phyloP scores from a whole-genome alignment of 805 yeast genomes.

The Candida chilensis region DNA sequence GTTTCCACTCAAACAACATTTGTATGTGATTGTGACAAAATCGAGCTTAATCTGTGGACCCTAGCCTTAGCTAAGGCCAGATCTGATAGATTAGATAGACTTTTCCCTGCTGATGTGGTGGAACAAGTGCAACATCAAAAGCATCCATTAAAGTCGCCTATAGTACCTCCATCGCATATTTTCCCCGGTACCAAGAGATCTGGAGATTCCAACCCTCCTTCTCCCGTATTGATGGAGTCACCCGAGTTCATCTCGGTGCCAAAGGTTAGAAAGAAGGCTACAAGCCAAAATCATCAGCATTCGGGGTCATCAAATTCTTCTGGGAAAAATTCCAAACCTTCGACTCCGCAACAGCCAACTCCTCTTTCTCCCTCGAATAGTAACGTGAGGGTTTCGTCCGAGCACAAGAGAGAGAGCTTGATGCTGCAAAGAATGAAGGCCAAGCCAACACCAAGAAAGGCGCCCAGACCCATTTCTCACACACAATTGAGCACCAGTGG shows the following conservation, averaged over 20 bases:
- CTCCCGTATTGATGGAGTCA: neutral
- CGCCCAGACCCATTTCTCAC: neutral
- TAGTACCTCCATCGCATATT: neutral
- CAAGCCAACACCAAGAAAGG: neutral
- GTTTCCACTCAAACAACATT: slow-evolving; percentile 46
- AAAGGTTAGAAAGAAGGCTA: too few species aligned
- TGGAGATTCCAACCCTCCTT: neutral
- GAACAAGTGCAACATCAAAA: slow-evolving; percentile 16
- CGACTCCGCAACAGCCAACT: too few species aligned
- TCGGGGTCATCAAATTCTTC: too few species aligned
- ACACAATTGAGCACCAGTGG: neutral
- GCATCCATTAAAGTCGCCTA: slow-evolving; percentile 27
- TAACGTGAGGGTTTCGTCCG: too few species aligned
- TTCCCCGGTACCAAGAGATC: neutral
- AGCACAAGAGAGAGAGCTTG: too few species aligned
- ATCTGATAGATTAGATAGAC: slow-evolving; percentile 26
- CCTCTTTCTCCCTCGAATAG: too few species aligned
- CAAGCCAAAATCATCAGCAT: too few species aligned
- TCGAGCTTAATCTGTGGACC: slow-evolving; percentile 51
- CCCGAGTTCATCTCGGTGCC: neutral
- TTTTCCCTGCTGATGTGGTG: slow-evolving; percentile 12
- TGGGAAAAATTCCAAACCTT: too few species aligned
- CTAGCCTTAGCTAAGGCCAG: slow-evolving; percentile 40
- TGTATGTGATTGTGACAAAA: slow-evolving; percentile 44
- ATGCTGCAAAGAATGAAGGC: too few species aligned